These are phyloP conservation scores for Penium margaritaceum DNA, from an alignment of 139 green algal species.

Conservation along the genomic window DNA sequence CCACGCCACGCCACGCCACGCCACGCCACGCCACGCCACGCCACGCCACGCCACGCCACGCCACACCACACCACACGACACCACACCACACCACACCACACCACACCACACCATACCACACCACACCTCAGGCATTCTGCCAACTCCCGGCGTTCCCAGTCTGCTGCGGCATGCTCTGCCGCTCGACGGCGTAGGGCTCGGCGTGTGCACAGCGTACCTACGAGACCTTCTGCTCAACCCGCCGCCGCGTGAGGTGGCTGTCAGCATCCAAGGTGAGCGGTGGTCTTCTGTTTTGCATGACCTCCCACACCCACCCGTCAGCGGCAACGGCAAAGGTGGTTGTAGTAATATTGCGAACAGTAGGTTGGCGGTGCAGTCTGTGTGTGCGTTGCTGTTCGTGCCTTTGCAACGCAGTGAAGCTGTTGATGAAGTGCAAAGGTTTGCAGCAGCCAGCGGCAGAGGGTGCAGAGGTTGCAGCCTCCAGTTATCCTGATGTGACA, in stretches of 20 bases:
- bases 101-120: too few relatives aligned
- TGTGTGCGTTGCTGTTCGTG: too few relatives aligned
- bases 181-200: not conserved
- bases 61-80: not conserved
- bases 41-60: not conserved
- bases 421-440: too few relatives aligned
- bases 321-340: too few relatives aligned
- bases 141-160: slow-evolving; percentile 55
- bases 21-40: not conserved
- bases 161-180: slow-evolving; percentile 59
- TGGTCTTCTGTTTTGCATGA: too few relatives aligned
- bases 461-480: too few relatives aligned
- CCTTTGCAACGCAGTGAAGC: too few relatives aligned
- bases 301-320: too few relatives aligned
- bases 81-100: not conserved
- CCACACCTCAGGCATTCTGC: slow-evolving; percentile 36
- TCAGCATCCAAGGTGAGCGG: slow-evolving; percentile 29
- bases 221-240: slow-evolving; percentile 46
- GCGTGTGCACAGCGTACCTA: slow-evolving; percentile 33
- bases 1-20: not conserved
- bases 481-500: too few relatives aligned
- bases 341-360: too few relatives aligned
- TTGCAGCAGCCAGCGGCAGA: too few relatives aligned
- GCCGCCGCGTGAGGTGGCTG: slow-evolving; percentile 34
- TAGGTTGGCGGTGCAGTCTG: too few relatives aligned